Percentiles rank a stretch among this genome's conserved stretches.
Evolutionary conservation across 169 alveolate genomes (phyloP).

Genomic region (Eimeria tenella): DNA sequence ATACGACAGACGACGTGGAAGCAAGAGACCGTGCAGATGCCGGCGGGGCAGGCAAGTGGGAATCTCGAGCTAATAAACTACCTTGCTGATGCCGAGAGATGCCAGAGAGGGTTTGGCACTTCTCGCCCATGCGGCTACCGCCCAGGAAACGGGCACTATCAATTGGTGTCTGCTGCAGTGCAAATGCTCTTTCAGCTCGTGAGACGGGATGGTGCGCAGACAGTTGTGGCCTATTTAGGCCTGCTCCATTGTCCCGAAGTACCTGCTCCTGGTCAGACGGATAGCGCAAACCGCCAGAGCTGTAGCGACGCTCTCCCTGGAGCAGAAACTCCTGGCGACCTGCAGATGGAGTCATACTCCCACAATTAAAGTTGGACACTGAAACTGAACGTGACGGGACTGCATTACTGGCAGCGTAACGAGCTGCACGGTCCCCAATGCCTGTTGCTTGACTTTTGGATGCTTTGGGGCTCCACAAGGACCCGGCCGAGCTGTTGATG

Average conservation of each 20-base stretch:
- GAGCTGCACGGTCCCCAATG: slow-evolving; percentile 1
- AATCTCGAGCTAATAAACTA: neutral
- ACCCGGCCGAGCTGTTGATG: slow-evolving; percentile 63
- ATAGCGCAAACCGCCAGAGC: slow-evolving; percentile 30
- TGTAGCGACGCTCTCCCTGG: slow-evolving; percentile 27
- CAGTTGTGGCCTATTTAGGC: slow-evolving; percentile 11
- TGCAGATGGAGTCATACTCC: neutral
- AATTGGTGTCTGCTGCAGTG: slow-evolving; percentile 33
- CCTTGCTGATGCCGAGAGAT: slow-evolving; percentile 11
- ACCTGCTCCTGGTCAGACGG: slow-evolving; percentile 24
- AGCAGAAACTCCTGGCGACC: slow-evolving; percentile 43
- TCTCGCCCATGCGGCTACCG: slow-evolving; percentile 9
- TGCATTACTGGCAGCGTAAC: neutral
- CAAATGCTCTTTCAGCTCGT: slow-evolving; percentile 25
- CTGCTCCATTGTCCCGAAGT: slow-evolving; percentile 18
- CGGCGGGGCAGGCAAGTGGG: slow-evolving; percentile 40
- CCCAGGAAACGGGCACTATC: slow-evolving; percentile 65
- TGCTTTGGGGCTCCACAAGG: slow-evolving; percentile 75
- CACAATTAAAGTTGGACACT: neutral
- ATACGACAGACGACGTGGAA: slow-evolving; percentile 47
- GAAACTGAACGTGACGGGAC: slow-evolving; percentile 19
- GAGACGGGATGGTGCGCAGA: slow-evolving; percentile 57
- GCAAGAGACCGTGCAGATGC: slow-evolving; percentile 54
- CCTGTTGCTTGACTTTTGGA: slow-evolving; percentile 36
- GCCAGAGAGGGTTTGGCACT: neutral